These are phyloP conservation scores for Pyrus bretschneideri DNA, from an alignment of 306 rosid species.

Conservation along the genomic window DNA sequence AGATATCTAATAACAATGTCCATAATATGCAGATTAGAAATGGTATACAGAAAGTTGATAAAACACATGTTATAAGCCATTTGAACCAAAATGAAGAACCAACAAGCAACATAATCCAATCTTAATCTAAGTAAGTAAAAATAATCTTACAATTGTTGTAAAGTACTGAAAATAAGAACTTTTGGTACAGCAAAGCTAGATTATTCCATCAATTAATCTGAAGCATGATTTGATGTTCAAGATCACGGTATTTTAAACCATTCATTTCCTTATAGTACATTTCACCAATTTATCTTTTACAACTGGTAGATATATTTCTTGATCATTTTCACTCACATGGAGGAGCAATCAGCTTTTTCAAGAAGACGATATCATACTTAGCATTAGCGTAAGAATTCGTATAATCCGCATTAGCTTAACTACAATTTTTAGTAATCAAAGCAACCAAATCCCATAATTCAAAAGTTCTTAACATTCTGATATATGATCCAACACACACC, in stretches of 20 bases:
- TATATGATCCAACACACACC: background rate
- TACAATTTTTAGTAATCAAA: background rate
- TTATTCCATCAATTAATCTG: background rate
- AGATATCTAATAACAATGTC: constrained; percentile 49
- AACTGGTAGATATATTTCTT: background rate
- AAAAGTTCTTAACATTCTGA: background rate
- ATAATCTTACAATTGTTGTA: background rate
- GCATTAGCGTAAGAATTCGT: background rate
- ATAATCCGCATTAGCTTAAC: background rate
- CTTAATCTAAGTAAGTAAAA: background rate
- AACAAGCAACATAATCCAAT: background rate
- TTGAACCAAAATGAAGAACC: background rate
- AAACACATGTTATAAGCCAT: background rate
- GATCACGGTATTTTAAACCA: background rate
- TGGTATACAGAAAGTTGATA: background rate
- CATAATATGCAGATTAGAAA: background rate
- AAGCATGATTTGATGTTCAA: background rate
- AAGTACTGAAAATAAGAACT: background rate
- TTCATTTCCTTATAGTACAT: background rate
- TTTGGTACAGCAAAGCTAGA: background rate
- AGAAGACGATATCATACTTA: background rate
- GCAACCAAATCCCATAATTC: background rate
- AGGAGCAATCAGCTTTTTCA: background rate
- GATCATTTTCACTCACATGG: background rate
- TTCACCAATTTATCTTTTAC: background rate